phyloP scores from a whole-genome alignment of 257 asterid genomes.

The Anisodus tanguticus region DNA sequence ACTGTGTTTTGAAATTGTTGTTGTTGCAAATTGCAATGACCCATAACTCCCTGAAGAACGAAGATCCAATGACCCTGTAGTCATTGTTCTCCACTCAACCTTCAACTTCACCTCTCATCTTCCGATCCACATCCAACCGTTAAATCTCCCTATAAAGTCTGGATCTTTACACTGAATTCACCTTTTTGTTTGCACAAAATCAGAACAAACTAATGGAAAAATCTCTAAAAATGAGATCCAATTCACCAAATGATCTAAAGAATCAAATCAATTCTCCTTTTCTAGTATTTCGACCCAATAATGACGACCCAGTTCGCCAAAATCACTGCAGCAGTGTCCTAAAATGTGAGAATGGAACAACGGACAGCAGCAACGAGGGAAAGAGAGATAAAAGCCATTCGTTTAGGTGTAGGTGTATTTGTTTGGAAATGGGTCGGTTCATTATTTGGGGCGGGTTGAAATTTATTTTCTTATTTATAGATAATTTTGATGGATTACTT shows the following conservation, averaged over 20 bases:
- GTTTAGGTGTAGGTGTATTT: no score
- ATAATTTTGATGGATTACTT: no score
- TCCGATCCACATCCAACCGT: slow-evolving; percentile 34
- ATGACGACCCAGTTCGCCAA: slow-evolving; percentile 14
- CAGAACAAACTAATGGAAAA: slow-evolving; percentile 15
- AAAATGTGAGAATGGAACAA: neutral
- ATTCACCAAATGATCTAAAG: slow-evolving; percentile 22
- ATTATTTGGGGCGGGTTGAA: no score
- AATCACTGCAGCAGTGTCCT: slow-evolving; percentile 20
- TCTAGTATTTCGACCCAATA: neutral
- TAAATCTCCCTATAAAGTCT: slow-evolving; percentile 1
- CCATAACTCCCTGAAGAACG: slow-evolving; percentile 99
- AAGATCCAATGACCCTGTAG: slow-evolving; percentile 91
- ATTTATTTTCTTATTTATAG: no score
- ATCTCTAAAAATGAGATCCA: slow-evolving; percentile 33
- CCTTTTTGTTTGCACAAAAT: neutral
- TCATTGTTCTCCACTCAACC: slow-evolving; percentile 71
- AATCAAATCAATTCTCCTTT: slow-evolving; percentile 18
- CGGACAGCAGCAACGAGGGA: no score
- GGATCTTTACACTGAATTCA: slow-evolving; percentile 15
- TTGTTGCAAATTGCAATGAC: slow-evolving; percentile 56
- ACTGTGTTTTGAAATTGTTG: slow-evolving; percentile 59
- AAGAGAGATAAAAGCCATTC: no score
- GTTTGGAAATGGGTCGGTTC: no score
- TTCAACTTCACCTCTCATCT: slow-evolving; percentile 54